A percentile compares a stretch with the other conserved stretches of the same genome.
Evolutionary conservation across 1,284 basidiomycete species (phyloP).

Genomic region (Malassezia caprae): DNA sequence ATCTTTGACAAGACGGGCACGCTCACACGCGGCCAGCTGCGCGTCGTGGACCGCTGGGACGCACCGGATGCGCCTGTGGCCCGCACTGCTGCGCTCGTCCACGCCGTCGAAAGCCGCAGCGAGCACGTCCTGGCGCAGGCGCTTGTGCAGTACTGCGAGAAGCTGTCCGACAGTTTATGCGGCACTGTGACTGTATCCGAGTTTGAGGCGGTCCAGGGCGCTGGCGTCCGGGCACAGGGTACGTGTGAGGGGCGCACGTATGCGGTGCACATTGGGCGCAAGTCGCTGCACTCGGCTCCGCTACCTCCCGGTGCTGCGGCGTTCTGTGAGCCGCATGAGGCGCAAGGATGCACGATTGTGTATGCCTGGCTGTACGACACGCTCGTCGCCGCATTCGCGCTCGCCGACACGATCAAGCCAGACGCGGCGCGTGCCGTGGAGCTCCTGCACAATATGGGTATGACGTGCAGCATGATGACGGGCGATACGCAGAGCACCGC

Average conservation of each 20-base stretch:
- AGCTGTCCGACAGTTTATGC: not conserved
- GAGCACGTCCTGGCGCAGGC: constrained; percentile 95
- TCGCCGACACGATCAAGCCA: constrained; percentile 41
- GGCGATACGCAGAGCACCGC: constrained; percentile 40
- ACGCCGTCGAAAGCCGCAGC: constrained; percentile 75
- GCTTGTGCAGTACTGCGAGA: constrained; percentile 64
- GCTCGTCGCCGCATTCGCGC: constrained; percentile 27
- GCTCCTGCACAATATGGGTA: constrained; percentile 33
- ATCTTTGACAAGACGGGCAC: constrained; percentile 97
- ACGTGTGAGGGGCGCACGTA: constrained; percentile 15
- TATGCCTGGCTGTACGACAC: constrained; percentile 34
- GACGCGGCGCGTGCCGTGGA: constrained; percentile 31
- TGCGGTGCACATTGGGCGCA: constrained; percentile 30
- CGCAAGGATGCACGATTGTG: constrained; percentile 33
- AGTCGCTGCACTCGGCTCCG: constrained; percentile 16
- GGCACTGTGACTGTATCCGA: constrained; percentile 34
- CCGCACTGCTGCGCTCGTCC: constrained; percentile 54
- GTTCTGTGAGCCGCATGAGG: constrained; percentile 20
- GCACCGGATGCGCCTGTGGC: not conserved
- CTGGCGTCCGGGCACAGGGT: constrained; percentile 59
- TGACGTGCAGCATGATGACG: constrained; percentile 40
- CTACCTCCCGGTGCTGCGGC: not conserved
- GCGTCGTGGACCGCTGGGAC: not conserved
- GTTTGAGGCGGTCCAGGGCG: constrained; percentile 80
- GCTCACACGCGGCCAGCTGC: constrained; percentile 63